Evolutionary conservation across 129 eudicot species (phyloP).

Genomic region (Deinandra increscens): DNA sequence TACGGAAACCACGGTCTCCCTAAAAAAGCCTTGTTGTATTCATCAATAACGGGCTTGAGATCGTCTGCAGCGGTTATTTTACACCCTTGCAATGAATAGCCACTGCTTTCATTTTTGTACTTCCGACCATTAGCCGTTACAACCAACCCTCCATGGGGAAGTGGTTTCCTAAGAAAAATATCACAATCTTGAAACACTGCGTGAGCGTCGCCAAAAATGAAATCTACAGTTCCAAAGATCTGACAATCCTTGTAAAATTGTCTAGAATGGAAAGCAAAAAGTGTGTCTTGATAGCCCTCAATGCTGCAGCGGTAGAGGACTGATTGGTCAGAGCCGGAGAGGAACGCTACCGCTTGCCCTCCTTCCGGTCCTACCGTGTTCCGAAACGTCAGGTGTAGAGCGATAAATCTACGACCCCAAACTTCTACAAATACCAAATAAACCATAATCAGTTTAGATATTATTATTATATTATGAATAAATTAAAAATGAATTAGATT

Average conservation of each 20-base stretch:
- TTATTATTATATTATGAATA: too few relatives aligned
- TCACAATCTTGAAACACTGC: slow-evolving; percentile 37
- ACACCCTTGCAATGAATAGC: slow-evolving; percentile 34
- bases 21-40: slow-evolving; percentile 21
- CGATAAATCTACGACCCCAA: slow-evolving; percentile 33
- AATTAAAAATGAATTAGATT: too few relatives aligned
- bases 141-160: slow-evolving; percentile 20
- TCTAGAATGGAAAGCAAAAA: slow-evolving; percentile 6
- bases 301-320: slow-evolving; percentile 32
- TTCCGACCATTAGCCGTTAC: slow-evolving; percentile 33
- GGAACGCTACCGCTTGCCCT: slow-evolving; percentile 32
- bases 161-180: slow-evolving; percentile 27
- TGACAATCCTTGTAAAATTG: slow-evolving; percentile 39
- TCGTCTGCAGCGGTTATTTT: too few relatives aligned
- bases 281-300: slow-evolving; percentile 43
- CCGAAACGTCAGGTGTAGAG: slow-evolving; percentile 24
- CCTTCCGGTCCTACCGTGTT: slow-evolving; percentile 36
- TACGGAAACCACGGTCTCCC: slow-evolving; percentile 36
- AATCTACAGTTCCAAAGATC: slow-evolving; percentile 33
- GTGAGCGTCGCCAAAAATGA: slow-evolving; percentile 30
- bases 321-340: slow-evolving; percentile 28
- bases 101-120: not conserved
- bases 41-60: slow-evolving; percentile 27
- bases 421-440: slow-evolving; percentile 13
- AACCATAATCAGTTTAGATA: not conserved